Evolutionary conservation across 768 basidiomycete genomes (phyloP), one percentile per base, ranked within the genome.

Genomic region (Phanerochaete carnosa): DNA sequence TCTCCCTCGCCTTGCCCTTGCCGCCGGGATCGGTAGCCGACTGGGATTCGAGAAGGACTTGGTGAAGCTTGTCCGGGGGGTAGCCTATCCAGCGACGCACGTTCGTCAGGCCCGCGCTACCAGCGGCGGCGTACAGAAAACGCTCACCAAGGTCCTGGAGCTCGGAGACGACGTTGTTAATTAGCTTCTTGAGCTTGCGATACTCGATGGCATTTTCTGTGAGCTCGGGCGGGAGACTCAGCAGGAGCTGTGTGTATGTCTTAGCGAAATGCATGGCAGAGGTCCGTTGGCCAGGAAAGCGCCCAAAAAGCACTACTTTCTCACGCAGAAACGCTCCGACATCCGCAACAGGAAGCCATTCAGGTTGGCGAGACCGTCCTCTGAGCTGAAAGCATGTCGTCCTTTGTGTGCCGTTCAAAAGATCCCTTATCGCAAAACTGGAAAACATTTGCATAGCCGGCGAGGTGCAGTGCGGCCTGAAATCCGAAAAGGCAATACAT

Each of bases 141-240:
- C 46, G 58, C 66, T 26, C 8, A 71, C 70, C 95, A 25, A 94
- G 76, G 1, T 83, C 80, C 3, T 83, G 78, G 19, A 98, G 85
- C 72, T 98, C 95, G 11, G 76, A 73, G 0, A 90, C 92, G 37
- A 94, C 83, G 68, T 87, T 81, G 63, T 92, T 90, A 65, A 98
- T 95, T 30, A 95, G 76, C 66, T 91, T 94, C 76, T 98, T 97
- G 58, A 98, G 85, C 90, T 96, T 86, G 32, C 90, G 80, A 69
- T 97, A 97, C 69, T 94, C 86, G 57, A 97, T 89, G 0, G 91
- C 87, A 70, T 86, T 89, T 23, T 88, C 80, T 28, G 85, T 79
- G 66, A 95, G 79, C 58, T 94, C 91, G 35, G 86, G 83, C 0
- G 94, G 93, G 13, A 95, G 83, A 7, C 80, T 80, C 56, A 79